A percentile compares a stretch with the other conserved stretches of the same genome.
Evolutionary conservation across 2,329 filamentous ascomycete genomes (phyloP).

Genomic region (Chaetomiaceae sp.): DNA sequence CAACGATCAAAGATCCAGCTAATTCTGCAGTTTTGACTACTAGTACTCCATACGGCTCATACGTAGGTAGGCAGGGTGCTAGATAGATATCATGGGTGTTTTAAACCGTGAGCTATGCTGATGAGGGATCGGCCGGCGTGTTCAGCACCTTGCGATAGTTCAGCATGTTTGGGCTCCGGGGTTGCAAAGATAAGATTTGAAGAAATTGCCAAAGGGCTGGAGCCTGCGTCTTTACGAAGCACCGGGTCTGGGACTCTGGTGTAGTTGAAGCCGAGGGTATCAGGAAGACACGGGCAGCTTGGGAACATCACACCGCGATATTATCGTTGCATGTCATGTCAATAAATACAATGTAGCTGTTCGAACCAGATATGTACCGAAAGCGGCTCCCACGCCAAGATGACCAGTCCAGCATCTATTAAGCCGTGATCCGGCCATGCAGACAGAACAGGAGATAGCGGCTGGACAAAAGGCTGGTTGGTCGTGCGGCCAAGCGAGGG

Average conservation of each 20-base stretch:
- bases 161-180: not conserved
- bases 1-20: no score
- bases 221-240: no score
- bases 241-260: no score
- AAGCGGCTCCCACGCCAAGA: not conserved
- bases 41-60: no score
- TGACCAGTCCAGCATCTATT: conserved; percentile 3
- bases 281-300: no score
- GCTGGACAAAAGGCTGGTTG: not conserved
- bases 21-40: no score
- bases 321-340: no score
- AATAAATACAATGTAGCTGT: conserved; percentile 7
- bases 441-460: not conserved
- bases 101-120: not conserved
- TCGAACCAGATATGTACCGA: conserved; percentile 13
- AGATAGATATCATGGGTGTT: no score
- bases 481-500: not conserved
- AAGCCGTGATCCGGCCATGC: conserved; percentile 2
- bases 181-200: conserved; percentile 11
- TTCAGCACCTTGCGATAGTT: not conserved
- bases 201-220: conserved; percentile 36
- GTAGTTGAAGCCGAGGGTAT: no score
- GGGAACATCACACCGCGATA: no score
- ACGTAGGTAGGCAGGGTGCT: no score
- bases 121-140: not conserved